Evolutionary conservation across 768 basidiomycete species (phyloP).

Genomic region (Leccinellum luteum): DNA sequence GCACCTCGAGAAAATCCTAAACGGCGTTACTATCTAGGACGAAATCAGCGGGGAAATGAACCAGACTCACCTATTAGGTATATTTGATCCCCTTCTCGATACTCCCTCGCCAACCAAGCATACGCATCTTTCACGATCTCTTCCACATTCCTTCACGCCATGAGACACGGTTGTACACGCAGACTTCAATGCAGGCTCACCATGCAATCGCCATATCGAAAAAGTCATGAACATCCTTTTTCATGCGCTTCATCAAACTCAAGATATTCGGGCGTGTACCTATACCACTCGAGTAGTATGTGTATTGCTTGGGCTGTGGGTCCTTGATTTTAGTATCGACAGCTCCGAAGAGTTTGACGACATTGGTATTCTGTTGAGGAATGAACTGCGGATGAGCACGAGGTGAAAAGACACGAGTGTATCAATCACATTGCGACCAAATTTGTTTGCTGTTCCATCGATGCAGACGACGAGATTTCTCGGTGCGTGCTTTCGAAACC

Average conservation of each 20-base stretch:
- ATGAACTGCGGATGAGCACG: background rate
- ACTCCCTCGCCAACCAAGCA: slow-evolving; percentile 23
- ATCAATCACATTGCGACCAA: slow-evolving; percentile 12
- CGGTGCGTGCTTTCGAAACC: background rate
- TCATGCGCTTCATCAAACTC: slow-evolving; percentile 19
- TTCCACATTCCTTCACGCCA: slow-evolving; percentile 31
- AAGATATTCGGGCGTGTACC: slow-evolving; percentile 31
- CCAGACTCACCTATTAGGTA: background rate
- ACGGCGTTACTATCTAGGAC: background rate
- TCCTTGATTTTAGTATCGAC: slow-evolving; percentile 18
- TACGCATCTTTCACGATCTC: slow-evolving; percentile 31
- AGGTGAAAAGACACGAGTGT: background rate
- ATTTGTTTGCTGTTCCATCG: slow-evolving; percentile 20
- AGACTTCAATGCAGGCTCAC: slow-evolving; percentile 14
- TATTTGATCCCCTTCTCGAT: background rate
- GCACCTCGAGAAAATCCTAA: slow-evolving; percentile 42
- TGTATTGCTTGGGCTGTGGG: slow-evolving; percentile 22
- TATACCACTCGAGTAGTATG: slow-evolving; percentile 37
- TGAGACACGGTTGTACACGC: too few relatives aligned
- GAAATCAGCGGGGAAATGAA: background rate
- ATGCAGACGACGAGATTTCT: slow-evolving; percentile 20
- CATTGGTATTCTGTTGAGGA: slow-evolving; percentile 34
- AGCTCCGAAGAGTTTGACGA: slow-evolving; percentile 32
- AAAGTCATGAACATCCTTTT: slow-evolving; percentile 15
- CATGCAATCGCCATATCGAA: slow-evolving; percentile 37